phyloP scores from a whole-genome alignment of 495 filamentous ascomycete species.

The Lichina pygmaea region DNA sequence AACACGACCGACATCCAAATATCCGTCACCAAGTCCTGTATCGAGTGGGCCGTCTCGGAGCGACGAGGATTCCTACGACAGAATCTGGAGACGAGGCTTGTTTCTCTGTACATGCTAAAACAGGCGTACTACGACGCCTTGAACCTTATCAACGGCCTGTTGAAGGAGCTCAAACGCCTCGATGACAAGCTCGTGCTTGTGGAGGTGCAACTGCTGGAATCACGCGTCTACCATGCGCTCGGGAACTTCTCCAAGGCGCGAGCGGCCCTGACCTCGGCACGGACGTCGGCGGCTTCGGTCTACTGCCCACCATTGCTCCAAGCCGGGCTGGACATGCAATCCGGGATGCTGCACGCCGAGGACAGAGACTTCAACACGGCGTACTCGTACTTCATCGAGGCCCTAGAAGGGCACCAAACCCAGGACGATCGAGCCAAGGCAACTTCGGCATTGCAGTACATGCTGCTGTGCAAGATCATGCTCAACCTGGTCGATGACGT shows the following conservation, averaged over 20 bases:
- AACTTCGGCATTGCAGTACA: slow-evolving; percentile 87
- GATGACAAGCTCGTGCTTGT: slow-evolving; percentile 97
- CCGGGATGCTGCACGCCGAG: slow-evolving; percentile 91
- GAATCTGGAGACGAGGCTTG: slow-evolving; percentile 88
- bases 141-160: slow-evolving; percentile 80
- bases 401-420: slow-evolving; percentile 82
- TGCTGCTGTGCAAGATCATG: slow-evolving; percentile 99
- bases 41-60: slow-evolving; percentile 94
- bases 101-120: slow-evolving; percentile 83
- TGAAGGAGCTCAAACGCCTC: slow-evolving; percentile 85
- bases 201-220: slow-evolving; percentile 96
- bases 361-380: slow-evolving; percentile 98
- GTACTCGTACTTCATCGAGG: slow-evolving; percentile 97
- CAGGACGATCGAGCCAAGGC: slow-evolving; percentile 71
- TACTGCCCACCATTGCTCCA: slow-evolving; percentile 91
- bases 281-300: slow-evolving; percentile 83
- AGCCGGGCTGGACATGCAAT: slow-evolving; percentile 95
- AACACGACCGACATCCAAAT: slow-evolving; percentile 83
- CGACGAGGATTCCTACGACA: slow-evolving; percentile 85
- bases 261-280: slow-evolving; percentile 76
- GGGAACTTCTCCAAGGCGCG: slow-evolving; percentile 92
- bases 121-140: slow-evolving; percentile 90
- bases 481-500: slow-evolving; percentile 90
- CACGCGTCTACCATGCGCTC: slow-evolving; percentile 85
- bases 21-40: slow-evolving; percentile 83